Conservation (phyloP, 768 basidiomycete species). For the Calocybe cyanea region DNA sequence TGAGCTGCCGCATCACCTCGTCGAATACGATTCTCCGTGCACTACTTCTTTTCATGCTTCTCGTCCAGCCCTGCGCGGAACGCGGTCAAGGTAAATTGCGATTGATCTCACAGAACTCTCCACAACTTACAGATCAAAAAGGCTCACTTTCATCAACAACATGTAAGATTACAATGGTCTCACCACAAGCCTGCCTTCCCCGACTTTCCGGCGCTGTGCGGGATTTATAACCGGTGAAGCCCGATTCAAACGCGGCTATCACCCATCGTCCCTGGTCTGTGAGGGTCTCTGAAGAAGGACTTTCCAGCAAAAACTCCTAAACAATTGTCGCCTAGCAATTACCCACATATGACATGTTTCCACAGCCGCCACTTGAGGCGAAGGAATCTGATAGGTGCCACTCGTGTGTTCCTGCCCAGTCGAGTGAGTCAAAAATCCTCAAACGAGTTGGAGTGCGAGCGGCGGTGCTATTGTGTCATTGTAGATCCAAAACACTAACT, state of each 20-base stretch:
- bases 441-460: constrained; percentile 3
- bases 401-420: neutral
- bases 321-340: constrained; percentile 3
- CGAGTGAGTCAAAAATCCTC: neutral
- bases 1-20: neutral
- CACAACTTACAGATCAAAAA: too few relatives aligned
- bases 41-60: too few relatives aligned
- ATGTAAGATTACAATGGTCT: too few relatives aligned
- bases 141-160: too few relatives aligned
- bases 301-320: constrained; percentile 10
- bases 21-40: constrained; percentile 12
- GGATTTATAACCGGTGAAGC: constrained; percentile 11
- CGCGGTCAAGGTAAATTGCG: too few relatives aligned
- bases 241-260: constrained; percentile 18
- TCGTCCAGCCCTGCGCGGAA: too few relatives aligned
- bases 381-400: constrained; percentile 2
- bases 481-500: constrained; percentile 9
- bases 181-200: constrained; percentile 5
- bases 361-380: neutral
- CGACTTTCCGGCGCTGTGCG: constrained; percentile 13
- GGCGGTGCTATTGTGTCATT: constrained; percentile 12
- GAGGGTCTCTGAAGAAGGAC: constrained; percentile 5
- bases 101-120: too few relatives aligned
- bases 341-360: constrained; percentile 8
- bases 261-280: constrained; percentile 6